Percentiles rank a stretch among this genome's conserved stretches.
Evolutionary conservation across 2,329 filamentous ascomycete genomes (phyloP).

Genomic region (Calonectria henricotiae): DNA sequence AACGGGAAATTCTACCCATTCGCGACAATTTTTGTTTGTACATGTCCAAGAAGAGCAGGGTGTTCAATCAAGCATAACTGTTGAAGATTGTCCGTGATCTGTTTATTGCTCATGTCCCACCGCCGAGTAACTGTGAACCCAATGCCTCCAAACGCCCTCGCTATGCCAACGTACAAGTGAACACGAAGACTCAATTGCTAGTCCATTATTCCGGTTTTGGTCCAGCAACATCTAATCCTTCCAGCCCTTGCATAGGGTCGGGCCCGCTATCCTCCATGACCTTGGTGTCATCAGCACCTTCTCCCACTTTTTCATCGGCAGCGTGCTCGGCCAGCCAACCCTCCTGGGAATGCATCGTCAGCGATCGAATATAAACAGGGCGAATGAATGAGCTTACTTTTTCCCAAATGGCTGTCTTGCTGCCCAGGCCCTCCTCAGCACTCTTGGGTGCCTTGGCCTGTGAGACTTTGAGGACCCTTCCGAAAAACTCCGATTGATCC

Average conservation of each 20-base stretch:
- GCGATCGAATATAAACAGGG: neutral
- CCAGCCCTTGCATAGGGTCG: slow-evolving; percentile 96
- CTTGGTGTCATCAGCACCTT: slow-evolving; percentile 42
- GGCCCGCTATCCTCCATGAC: slow-evolving; percentile 69
- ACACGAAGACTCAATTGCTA: slow-evolving; percentile 36
- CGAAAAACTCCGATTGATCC: slow-evolving; percentile 97
- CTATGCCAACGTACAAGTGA: slow-evolving; percentile 60
- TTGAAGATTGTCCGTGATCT: slow-evolving; percentile 49
- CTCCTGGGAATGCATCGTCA: slow-evolving; percentile 73
- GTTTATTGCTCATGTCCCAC: slow-evolving; percentile 48
- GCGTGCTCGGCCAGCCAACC: slow-evolving; percentile 93
- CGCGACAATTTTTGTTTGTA: slow-evolving; percentile 46
- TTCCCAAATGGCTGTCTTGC: slow-evolving; percentile 96
- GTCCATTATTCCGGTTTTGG: slow-evolving; percentile 79
- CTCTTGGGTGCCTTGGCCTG: slow-evolving; percentile 94
- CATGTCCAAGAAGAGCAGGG: slow-evolving; percentile 50
- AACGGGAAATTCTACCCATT: slow-evolving; percentile 42
- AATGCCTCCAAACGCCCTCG: slow-evolving; percentile 62
- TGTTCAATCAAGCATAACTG: slow-evolving; percentile 49
- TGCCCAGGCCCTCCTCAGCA: slow-evolving; percentile 88
- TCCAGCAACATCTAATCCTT: slow-evolving; percentile 94
- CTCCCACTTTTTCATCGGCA: slow-evolving; percentile 80
- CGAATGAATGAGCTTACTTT: slow-evolving; percentile 76
- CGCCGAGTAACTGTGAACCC: slow-evolving; percentile 46
- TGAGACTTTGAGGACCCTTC: slow-evolving; percentile 91